Conservation (phyloP, 495 filamentous ascomycete genomes). For the Annulohypoxylon maeteangense region DNA sequence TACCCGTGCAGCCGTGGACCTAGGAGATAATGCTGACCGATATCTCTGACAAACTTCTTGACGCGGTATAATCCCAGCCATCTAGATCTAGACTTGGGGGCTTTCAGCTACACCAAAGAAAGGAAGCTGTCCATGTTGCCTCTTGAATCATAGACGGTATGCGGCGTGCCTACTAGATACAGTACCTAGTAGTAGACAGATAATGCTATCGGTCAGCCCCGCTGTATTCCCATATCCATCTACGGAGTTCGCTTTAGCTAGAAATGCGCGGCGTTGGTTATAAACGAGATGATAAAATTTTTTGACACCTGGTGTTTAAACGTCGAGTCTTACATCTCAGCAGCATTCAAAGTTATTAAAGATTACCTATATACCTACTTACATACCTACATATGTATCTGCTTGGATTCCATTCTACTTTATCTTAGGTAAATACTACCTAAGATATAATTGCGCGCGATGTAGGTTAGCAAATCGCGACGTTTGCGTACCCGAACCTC, state of each 20-base stretch:
- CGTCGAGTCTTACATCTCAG: background rate
- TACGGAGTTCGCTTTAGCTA: background rate
- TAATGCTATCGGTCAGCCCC: slow-evolving; percentile 27
- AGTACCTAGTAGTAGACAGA: too few relatives aligned
- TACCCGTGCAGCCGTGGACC: background rate
- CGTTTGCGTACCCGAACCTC: background rate
- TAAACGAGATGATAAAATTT: slow-evolving; percentile 1
- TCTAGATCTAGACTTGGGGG: background rate
- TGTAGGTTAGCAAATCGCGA: background rate
- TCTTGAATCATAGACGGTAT: background rate
- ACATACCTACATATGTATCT: background rate
- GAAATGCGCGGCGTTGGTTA: background rate
- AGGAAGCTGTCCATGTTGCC: background rate
- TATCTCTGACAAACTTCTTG: slow-evolving; percentile 33
- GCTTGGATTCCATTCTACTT: background rate
- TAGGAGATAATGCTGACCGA: slow-evolving; percentile 18
- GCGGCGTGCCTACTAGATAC: background rate
- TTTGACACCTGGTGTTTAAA: background rate
- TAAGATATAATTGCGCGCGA: background rate
- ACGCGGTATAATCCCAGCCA: slow-evolving; percentile 4
- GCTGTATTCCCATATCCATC: slow-evolving; percentile 2
- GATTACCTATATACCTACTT: background rate
- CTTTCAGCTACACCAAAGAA: slow-evolving; percentile 5
- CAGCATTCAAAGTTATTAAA: slow-evolving; percentile 10
- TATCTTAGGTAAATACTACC: background rate